Conservation (phyloP, 768 basidiomycete species). For the Sutorius australiensis region DNA sequence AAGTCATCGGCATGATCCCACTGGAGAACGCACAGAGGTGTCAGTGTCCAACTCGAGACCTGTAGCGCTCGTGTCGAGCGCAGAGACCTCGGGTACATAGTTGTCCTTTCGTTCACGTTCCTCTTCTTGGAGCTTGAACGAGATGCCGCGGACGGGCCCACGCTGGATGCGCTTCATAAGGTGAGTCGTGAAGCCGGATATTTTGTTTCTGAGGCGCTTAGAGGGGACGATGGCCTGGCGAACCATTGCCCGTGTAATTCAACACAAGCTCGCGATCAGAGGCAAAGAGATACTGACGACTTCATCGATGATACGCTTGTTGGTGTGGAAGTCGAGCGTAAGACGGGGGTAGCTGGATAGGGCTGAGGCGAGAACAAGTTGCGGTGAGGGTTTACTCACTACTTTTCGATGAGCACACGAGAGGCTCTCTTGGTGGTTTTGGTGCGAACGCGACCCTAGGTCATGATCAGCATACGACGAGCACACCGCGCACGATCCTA, state of each 20-base stretch:
- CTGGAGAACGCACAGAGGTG: constrained; percentile 69
- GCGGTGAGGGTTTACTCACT: constrained; percentile 49
- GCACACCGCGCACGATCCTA: constrained; percentile 20
- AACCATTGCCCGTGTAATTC: background rate
- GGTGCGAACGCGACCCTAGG: constrained; percentile 96
- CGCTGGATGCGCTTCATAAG: constrained; percentile 99
- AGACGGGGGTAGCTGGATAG: constrained; percentile 87
- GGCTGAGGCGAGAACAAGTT: background rate
- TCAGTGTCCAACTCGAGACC: constrained; percentile 88
- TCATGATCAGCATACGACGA: constrained; percentile 9
- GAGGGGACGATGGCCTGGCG: constrained; percentile 87
- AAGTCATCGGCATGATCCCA: background rate
- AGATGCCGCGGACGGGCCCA: constrained; percentile 98
- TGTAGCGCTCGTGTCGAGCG: constrained; percentile 72
- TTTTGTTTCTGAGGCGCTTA: constrained; percentile 99
- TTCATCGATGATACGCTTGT: constrained; percentile 99
- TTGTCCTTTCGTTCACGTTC: constrained; percentile 99
- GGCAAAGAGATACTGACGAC: constrained; percentile 53
- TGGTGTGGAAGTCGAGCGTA: constrained; percentile 99
- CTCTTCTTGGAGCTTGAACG: constrained; percentile 99
- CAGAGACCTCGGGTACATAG: constrained; percentile 97
- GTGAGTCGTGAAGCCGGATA: constrained; percentile 99
- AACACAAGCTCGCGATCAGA: background rate
- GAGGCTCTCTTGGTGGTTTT: constrained; percentile 99
- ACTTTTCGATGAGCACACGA: constrained; percentile 98